Percentiles rank a stretch among this genome's conserved stretches.
phyloP scores from a whole-genome alignment of 169 alveolate species.

The Plasmodium coatneyi region DNA sequence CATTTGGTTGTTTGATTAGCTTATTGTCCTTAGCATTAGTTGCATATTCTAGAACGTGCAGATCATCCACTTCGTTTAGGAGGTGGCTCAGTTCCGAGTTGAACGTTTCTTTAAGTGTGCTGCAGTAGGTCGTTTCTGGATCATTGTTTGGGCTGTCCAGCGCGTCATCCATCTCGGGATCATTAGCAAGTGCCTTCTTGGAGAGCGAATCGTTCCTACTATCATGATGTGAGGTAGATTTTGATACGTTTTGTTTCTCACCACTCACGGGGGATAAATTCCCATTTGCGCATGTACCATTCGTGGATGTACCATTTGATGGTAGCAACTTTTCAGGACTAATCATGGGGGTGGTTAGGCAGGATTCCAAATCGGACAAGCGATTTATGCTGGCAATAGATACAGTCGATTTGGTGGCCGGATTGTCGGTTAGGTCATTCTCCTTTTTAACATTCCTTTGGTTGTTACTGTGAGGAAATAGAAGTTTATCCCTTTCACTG shows the following conservation, averaged over 20 bases:
- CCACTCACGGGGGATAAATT: background rate
- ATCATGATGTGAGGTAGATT: background rate
- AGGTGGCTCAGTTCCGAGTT: slow-evolving; percentile 28
- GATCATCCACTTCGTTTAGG: slow-evolving; percentile 64
- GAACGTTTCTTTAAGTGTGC: slow-evolving; percentile 37
- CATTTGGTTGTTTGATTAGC: background rate
- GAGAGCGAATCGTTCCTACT: background rate
- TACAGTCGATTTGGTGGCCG: background rate
- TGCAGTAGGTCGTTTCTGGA: background rate
- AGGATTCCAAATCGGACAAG: slow-evolving; percentile 1
- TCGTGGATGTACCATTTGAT: background rate
- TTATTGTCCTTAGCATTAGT: background rate
- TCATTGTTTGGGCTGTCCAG: background rate
- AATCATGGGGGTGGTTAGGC: background rate
- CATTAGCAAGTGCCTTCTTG: background rate
- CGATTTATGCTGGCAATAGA: background rate
- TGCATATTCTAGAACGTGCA: slow-evolving; percentile 26
- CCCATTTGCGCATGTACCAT: background rate
- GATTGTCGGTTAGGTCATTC: background rate
- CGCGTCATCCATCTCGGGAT: background rate
- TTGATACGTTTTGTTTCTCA: background rate
- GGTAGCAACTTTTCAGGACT: background rate
- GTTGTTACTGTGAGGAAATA: background rate
- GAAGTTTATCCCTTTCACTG: background rate
- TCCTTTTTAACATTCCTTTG: background rate